phyloP scores from a whole-genome alignment of 768 basidiomycete genomes.

The Infundibulicybe gibba region DNA sequence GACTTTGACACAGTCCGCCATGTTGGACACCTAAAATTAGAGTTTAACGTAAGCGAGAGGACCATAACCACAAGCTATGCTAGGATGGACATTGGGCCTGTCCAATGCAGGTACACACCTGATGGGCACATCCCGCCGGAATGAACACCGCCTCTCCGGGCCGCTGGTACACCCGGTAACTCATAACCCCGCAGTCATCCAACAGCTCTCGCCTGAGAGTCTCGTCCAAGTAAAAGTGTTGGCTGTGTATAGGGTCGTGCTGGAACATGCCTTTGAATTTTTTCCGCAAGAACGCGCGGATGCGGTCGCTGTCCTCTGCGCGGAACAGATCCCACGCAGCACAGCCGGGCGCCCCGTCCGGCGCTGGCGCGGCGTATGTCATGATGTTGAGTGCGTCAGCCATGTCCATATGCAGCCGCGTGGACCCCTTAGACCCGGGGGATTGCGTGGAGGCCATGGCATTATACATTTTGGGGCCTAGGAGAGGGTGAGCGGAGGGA shows the following conservation, averaged over 20 bases:
- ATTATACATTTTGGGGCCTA: slow-evolving; percentile 93
- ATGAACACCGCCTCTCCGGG: slow-evolving; percentile 93
- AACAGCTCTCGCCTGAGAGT: slow-evolving; percentile 62
- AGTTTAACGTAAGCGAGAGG: too few relatives aligned
- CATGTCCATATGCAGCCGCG: slow-evolving; percentile 90
- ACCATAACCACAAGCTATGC: too few relatives aligned
- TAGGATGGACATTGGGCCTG: not conserved
- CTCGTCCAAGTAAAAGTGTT: slow-evolving; percentile 79
- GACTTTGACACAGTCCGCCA: slow-evolving; percentile 90
- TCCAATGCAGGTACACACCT: slow-evolving; percentile 45
- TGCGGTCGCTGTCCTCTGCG: slow-evolving; percentile 68
- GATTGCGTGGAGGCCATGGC: slow-evolving; percentile 70
- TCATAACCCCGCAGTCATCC: slow-evolving; percentile 64
- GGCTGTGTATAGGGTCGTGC: slow-evolving; percentile 86
- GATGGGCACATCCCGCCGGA: slow-evolving; percentile 88
- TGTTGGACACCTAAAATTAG: slow-evolving; percentile 68
- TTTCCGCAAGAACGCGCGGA: slow-evolving; percentile 70
- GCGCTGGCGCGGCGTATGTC: slow-evolving; percentile 57
- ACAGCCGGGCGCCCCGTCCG: slow-evolving; percentile 63
- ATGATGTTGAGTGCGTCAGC: slow-evolving; percentile 90
- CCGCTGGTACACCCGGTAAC: slow-evolving; percentile 80
- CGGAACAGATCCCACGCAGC: slow-evolving; percentile 91
- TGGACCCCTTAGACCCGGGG: slow-evolving; percentile 74
- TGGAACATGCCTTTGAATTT: slow-evolving; percentile 52
- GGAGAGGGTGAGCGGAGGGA: slow-evolving; percentile 9